Evolutionary conservation across 2,329 filamentous ascomycete species (phyloP), one percentile per base, ranked within the genome.

Genomic region (Esteya vermicola): DNA sequence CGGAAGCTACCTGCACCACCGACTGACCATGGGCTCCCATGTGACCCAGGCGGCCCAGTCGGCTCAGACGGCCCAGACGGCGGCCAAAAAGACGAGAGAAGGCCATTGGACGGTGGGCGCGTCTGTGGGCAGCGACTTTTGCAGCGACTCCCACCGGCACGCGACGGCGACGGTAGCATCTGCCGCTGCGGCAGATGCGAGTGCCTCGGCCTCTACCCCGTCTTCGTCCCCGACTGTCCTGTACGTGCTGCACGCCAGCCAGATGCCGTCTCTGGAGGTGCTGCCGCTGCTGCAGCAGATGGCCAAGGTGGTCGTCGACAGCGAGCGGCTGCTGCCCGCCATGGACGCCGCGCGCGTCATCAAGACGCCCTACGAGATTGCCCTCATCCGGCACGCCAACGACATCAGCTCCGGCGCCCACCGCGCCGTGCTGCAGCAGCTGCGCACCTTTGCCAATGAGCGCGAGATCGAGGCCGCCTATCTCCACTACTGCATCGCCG

Each of bases 281-380:
- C n/a, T n/a, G n/a, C n/a, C n/a, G n/a, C n/a, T n/a, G n/a, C n/a
- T n/a, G n/a, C n/a, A n/a, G n/a, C n/a, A n/a, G n/a, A 41, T 56
- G 54, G 28, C 28, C 13, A n/a, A 16, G 28, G 28, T 16, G n/a
- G n/a, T n/a, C 22, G 58, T 78, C 46, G 66, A 81, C 55, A 56
- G 58, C 33, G 54, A 55, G 13, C 60, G 58, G 9, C 65, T 95
- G 9, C 70, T 71, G 47, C 69, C 70, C 2, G 82, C 83, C 37
- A 88, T 95, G 60, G 81, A 94, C 53, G 70, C 75, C 40, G 79
- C 81, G 19, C 80, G 89, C 25, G 80, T 89, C 2, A 67, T 84
- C 57, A 96, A 96, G 63, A 79, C 83, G 35, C 68, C 72, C n/a
- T 85, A 93, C 54, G 89, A 98, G 55, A 69, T 96, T 39, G 76